Conservation (phyloP, 2,329 filamentous ascomycete species). For the Penicillium sp. region DNA sequence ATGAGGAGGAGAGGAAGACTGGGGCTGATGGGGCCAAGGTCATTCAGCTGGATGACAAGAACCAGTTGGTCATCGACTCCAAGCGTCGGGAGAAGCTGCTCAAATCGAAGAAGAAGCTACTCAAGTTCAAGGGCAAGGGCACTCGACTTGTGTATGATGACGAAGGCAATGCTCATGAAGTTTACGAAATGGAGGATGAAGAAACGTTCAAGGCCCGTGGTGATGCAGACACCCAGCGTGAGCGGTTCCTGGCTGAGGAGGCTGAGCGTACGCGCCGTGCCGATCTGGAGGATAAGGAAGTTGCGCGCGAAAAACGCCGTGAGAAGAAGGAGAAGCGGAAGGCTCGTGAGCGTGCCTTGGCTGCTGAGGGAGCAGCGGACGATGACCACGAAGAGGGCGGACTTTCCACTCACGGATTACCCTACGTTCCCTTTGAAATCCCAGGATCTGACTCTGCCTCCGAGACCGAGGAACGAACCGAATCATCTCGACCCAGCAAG, state of each 20-base stretch:
- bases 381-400: constrained; percentile 23
- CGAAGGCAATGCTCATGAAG: constrained; percentile 73
- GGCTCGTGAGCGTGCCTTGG: constrained; percentile 34
- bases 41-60: constrained; percentile 53
- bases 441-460: constrained; percentile 16
- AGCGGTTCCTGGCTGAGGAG: constrained; percentile 72
- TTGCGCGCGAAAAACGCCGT: constrained; percentile 66
- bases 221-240: constrained; percentile 67
- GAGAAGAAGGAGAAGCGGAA: constrained; percentile 45
- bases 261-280: constrained; percentile 63
- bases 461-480: constrained; percentile 18
- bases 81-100: constrained; percentile 95
- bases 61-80: constrained; percentile 79
- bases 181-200: constrained; percentile 86
- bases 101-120: constrained; percentile 86
- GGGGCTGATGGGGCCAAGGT: constrained; percentile 23
- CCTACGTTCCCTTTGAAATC: constrained; percentile 19
- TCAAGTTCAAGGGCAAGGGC: constrained; percentile 82
- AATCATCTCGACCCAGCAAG: constrained; percentile 30
- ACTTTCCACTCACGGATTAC: constrained; percentile 10
- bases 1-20: constrained; percentile 26
- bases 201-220: constrained; percentile 71
- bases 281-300: constrained; percentile 75
- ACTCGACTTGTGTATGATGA: constrained; percentile 88
- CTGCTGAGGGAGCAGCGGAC: constrained; percentile 26